Conservation (phyloP, 148 eudicot genomes). For the Fagopyrum tataricum region DNA sequence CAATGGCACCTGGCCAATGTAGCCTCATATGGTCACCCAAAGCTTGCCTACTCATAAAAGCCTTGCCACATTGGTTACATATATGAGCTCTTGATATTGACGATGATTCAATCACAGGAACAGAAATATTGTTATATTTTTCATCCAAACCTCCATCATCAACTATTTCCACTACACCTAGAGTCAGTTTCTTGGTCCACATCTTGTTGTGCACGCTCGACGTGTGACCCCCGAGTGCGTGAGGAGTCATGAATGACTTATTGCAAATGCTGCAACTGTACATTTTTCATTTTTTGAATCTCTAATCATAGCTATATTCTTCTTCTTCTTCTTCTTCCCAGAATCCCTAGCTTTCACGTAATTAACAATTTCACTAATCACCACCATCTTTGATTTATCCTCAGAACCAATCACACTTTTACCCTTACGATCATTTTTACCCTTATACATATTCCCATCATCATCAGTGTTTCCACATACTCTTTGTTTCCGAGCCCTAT, state of each 20-base stretch:
- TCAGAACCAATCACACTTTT: not conserved
- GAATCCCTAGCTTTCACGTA: not conserved
- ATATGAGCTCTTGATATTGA: not conserved
- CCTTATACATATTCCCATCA: no score
- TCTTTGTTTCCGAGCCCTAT: not conserved
- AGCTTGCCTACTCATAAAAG: no score
- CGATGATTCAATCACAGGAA: no score
- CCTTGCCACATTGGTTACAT: conserved; percentile 28
- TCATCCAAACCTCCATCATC: no score
- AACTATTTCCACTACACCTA: no score
- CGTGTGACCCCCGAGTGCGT: conserved; percentile 52
- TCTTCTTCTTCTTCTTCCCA: conserved; percentile 12
- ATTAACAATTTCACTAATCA: not conserved
- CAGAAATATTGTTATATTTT: no score
- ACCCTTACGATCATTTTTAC: not conserved
- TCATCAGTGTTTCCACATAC: not conserved
- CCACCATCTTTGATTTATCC: no score
- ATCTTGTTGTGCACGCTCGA: conserved; percentile 37
- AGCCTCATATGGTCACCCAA: no score
- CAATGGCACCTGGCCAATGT: no score
- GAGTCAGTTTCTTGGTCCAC: not conserved
- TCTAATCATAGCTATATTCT: conserved; percentile 15
- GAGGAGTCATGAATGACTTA: conserved; percentile 33
- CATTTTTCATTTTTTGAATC: conserved; percentile 4
- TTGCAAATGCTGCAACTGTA: conserved; percentile 40